Conservation (phyloP, 768 basidiomycete species). For the Termitomyces sp. region DNA sequence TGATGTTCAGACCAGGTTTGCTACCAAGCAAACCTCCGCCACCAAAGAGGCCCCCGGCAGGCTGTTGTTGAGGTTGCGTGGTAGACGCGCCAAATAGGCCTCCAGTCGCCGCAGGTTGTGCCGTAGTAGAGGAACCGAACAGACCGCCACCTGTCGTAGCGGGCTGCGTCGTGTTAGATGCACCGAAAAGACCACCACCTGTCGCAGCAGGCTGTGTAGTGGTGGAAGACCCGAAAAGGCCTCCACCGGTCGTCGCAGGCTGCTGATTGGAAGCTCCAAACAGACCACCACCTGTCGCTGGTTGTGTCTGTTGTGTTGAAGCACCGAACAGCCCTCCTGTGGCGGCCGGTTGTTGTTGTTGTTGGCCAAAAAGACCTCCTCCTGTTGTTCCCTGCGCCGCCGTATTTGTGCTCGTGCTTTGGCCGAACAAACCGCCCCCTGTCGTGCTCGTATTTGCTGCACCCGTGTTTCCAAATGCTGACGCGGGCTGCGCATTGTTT, state of each 20-base stretch:
- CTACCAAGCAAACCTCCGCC: slow-evolving; percentile 1
- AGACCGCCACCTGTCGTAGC: slow-evolving; percentile 15
- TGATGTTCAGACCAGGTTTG: slow-evolving; percentile 16
- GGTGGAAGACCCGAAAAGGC: slow-evolving; percentile 25
- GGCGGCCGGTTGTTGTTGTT: slow-evolving; percentile 12
- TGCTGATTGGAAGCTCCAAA: slow-evolving; percentile 19
- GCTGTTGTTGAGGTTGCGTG: slow-evolving; percentile 6
- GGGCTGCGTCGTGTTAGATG: slow-evolving; percentile 4
- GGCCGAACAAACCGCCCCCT: slow-evolving; percentile 14
- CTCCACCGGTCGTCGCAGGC: slow-evolving; percentile 12
- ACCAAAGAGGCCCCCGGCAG: background rate
- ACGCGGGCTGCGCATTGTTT: slow-evolving; percentile 10
- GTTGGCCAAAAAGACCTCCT: slow-evolving; percentile 18
- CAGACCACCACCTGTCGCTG: slow-evolving; percentile 11
- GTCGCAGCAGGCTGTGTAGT: slow-evolving; percentile 16
- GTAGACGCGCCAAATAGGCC: slow-evolving; percentile 24
- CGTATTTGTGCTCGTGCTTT: slow-evolving; percentile 4
- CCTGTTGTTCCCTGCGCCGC: slow-evolving; percentile 10
- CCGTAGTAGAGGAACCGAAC: slow-evolving; percentile 23
- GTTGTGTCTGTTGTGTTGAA: slow-evolving; percentile 5
- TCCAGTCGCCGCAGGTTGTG: slow-evolving; percentile 15
- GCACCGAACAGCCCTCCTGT: slow-evolving; percentile 21
- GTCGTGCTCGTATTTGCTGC: slow-evolving; percentile 6
- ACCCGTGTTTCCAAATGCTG: slow-evolving; percentile 13
- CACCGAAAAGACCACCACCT: slow-evolving; percentile 27